Evolutionary conservation across 371 early-diverging fungal genomes (phyloP), one percentile per base, ranked within the genome.

Genomic region (Mortierella sp.): DNA sequence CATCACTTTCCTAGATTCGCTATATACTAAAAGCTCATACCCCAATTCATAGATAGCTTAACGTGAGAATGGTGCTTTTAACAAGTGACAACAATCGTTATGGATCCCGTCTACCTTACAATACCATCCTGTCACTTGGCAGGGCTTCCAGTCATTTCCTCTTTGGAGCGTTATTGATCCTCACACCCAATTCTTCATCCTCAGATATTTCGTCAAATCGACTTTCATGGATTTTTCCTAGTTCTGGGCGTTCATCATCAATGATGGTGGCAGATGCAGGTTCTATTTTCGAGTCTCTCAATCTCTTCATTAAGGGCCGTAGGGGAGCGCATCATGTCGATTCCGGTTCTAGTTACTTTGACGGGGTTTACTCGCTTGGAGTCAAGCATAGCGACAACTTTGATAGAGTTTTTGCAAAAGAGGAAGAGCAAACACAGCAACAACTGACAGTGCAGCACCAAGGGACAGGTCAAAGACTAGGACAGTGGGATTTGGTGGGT

Each of bases 401-500:
- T 19, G 37, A 35, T 29, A 55, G 34, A 42, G 32, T 55, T 37
- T 17, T 55, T 28, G 56, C 47, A 2, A 28, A 15, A 6, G 42
- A 55, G 2, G 57, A 61, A 1, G 47, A 15, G 34, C 45, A 32
- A 22, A 10, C 26, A 19, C 45, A 51, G n/a, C 58, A 47, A 13
- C 49, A 58, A 9, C 29, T 34, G 0, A 29, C 40, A 40, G 4
- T 6, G 0, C 49, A 35, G 1, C 57, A 59, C 37, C 64, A 61
- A 17, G 79, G 79, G 15, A 70, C 79, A 17, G 66, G 79, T 19
- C 59, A 59, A 43, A 10, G 49, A 12, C 17, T 78, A 42, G 83
- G 83, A 4, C 83, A 83, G 56, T 83, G 83, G 83, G 83, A 83
- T 51, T 26, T 78, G 5, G 75, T 69, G 10, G 83, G 83, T 19